Percentiles rank a stretch among this genome's conserved stretches.
These are phyloP conservation scores for Vigna trinervia DNA, from an alignment of 306 rosid genomes.

Conservation along the genomic window DNA sequence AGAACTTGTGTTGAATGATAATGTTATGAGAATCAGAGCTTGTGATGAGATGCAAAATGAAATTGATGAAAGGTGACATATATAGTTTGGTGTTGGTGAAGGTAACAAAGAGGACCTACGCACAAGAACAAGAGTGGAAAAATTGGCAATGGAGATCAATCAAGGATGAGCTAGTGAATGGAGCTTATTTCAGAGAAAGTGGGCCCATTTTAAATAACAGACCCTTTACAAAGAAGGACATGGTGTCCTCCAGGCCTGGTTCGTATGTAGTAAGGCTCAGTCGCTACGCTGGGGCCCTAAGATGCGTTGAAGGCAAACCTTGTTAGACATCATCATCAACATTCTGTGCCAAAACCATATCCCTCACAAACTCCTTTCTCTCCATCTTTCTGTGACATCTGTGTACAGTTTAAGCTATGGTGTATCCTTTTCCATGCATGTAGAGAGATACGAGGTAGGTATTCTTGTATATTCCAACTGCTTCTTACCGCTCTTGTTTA, in stretches of 20 bases:
- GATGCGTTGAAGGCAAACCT: conserved; percentile 53
- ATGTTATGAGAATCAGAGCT: too few relatives aligned
- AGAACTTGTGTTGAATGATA: too few relatives aligned
- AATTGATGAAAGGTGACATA: background rate
- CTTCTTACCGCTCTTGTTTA: background rate
- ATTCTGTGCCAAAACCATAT: too few relatives aligned
- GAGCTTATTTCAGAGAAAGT: conserved; percentile 66
- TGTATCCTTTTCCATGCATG: background rate
- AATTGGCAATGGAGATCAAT: conserved; percentile 87
- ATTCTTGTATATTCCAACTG: background rate
- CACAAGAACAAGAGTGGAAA: conserved; percentile 53
- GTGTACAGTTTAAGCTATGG: background rate
- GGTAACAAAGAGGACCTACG: conserved; percentile 72
- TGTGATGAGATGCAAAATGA: background rate
- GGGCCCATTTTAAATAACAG: conserved; percentile 34
- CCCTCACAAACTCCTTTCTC: too few relatives aligned
- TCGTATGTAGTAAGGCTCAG: conserved; percentile 56
- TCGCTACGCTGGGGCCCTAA: conserved; percentile 57
- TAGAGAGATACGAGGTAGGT: background rate
- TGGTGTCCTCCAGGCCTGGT: conserved; percentile 64
- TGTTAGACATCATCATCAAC: conserved; percentile 43
- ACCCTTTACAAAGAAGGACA: conserved; percentile 48
- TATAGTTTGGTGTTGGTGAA: conserved; percentile 43
- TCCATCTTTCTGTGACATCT: too few relatives aligned
- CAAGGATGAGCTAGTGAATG: conserved; percentile 65